These are phyloP conservation scores for Dactylella cylindrospora DNA, from an alignment of 2,329 filamentous ascomycete genomes.

Conservation along the genomic window DNA sequence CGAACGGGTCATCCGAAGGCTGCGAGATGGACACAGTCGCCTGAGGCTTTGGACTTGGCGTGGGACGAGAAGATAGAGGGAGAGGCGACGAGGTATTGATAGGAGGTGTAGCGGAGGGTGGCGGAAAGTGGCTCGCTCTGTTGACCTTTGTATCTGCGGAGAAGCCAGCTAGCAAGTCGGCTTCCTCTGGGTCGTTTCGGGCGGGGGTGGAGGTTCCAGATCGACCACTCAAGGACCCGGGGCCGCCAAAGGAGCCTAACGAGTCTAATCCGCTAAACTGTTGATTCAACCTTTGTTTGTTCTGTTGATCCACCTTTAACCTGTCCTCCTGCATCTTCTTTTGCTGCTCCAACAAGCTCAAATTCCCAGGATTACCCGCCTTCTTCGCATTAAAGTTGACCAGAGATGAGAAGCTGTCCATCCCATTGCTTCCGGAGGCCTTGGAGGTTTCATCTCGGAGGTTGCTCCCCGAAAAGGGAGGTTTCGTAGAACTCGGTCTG, in stretches of 20 bases:
- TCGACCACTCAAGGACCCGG: conserved; percentile 56
- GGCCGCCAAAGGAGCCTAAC: conserved; percentile 69
- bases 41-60: conserved; percentile 22
- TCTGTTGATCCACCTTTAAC: conserved; percentile 68
- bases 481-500: conserved; percentile 53
- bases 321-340: conserved; percentile 73
- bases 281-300: conserved; percentile 71
- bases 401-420: conserved; percentile 77
- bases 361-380: conserved; percentile 61
- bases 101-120: conserved; percentile 54
- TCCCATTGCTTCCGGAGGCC: conserved; percentile 56
- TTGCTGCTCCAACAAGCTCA: conserved; percentile 68
- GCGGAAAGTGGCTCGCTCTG: conserved; percentile 66
- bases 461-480: conserved; percentile 56
- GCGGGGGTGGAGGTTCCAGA: conserved; percentile 52
- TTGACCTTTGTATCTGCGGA: conserved; percentile 67
- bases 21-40: not conserved
- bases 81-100: conserved; percentile 49
- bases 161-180: conserved; percentile 69
- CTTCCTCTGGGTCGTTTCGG: conserved; percentile 54
- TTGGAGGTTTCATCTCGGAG: conserved; percentile 52
- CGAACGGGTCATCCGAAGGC: conserved; percentile 42
- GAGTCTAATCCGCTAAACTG: conserved; percentile 54
- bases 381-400: conserved; percentile 64
- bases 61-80: conserved; percentile 12